Base-by-base conservation (phyloP, 495 filamentous ascomycete species). In the Clavariopsis aquatica region DNA sequence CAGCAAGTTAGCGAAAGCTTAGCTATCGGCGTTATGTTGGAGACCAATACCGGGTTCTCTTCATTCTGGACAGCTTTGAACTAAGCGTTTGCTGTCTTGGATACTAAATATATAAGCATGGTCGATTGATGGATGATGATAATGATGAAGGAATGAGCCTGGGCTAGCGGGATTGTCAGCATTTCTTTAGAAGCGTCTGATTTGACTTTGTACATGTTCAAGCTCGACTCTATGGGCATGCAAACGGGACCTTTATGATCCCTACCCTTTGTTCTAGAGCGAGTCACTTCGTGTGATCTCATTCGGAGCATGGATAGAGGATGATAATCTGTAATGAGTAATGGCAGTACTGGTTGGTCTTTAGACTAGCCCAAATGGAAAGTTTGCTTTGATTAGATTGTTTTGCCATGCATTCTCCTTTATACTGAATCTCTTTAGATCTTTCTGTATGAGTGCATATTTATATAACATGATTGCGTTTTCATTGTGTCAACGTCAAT, bases 271-370 rank as follows among this genome's bases (percentile, higher is more conserved):
- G 36, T 36, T 52, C 23, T 15, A 19, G 26, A 46, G 23, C 49
- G 52, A 55, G 41, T 38, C 29, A 49, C 65, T 53, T 20, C 19
- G n/a, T 13, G 5, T 43, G 20, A 22, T 67, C 29, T 5, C n/a
- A 22, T 34, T 7, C 28, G 29, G 53, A 51, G 2, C 20, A 28
- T 29, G 53, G 41, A 49, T 51, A 45, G 31, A 51, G 57, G 57
- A 64, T 31, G 17, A 49, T 69, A 69, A 57, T 59, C 15, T 67
- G 49, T 69, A 69, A 69, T 69, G 66, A 64, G 57, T 60, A 64
- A 64, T 64, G 66, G 66, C 36, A 60, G 38, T 7, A 17, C 4
- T 43, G 38, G 15, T 8, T 43, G 9, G 38, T 43, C 38, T 10
- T n/a, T 15, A 7, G 38, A 43, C 3, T n/a, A 17, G 38, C 6